A percentile compares a stretch with the other conserved stretches of the same genome.
phyloP scores from a whole-genome alignment of 495 filamentous ascomycete species.

The Clohesyomyces aquaticus region DNA sequence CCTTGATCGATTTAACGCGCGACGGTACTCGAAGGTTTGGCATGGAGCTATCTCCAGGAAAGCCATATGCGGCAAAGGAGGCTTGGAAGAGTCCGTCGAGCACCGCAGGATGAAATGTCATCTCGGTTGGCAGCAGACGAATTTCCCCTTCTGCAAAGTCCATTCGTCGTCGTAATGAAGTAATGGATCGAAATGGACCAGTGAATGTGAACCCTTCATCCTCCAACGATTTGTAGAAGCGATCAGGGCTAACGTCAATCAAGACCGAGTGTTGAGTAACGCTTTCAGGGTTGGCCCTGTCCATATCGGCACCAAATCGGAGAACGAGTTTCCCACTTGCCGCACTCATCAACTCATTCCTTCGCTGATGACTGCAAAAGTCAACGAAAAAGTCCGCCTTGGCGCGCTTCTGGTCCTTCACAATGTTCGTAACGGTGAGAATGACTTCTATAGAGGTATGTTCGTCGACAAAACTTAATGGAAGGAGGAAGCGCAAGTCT shows the following conservation, averaged over 20 bases:
- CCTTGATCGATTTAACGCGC: conserved; percentile 5
- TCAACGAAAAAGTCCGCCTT: conserved; percentile 10
- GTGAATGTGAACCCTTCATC: conserved; percentile 1
- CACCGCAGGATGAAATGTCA: conserved; percentile 11
- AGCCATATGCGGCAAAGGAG: neutral
- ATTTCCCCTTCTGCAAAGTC: conserved; percentile 6
- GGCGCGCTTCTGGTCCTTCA: neutral
- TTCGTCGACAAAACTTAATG: conserved; percentile 7
- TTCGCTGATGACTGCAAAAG: conserved; percentile 14
- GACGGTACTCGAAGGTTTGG: conserved; percentile 7
- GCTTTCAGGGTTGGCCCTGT: neutral
- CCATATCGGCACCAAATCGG: conserved; percentile 7
- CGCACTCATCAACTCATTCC: conserved; percentile 1
- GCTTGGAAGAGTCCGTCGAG: conserved; percentile 9
- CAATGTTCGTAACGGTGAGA: conserved; percentile 1
- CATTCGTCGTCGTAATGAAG: neutral
- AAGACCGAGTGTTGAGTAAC: neutral
- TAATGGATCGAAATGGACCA: conserved; percentile 10
- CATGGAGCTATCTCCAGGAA: conserved; percentile 6
- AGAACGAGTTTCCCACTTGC: neutral
- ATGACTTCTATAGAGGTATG: neutral
- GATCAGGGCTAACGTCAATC: neutral
- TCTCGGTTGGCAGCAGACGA: neutral
- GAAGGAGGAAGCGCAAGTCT: neutral
- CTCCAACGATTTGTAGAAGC: neutral